phyloP scores from a whole-genome alignment of 768 basidiomycete genomes.

The Leucocoprinus sp. region DNA sequence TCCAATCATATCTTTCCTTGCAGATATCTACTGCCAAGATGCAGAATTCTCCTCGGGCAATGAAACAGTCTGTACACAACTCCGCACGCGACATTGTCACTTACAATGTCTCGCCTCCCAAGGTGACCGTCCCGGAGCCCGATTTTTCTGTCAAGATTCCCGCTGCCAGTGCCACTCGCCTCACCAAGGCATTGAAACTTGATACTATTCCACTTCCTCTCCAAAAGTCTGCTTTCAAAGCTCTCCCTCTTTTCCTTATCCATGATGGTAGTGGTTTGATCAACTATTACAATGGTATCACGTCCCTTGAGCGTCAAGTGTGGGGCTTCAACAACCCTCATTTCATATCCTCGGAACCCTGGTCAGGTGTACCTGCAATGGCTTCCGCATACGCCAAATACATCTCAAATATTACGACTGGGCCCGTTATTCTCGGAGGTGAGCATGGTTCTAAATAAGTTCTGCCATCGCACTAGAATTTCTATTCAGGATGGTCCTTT shows the following conservation, averaged over 20 bases:
- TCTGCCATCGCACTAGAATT: background rate
- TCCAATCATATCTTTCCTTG: constrained; percentile 24
- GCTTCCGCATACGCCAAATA: constrained; percentile 39
- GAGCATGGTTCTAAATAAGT: constrained; percentile 11
- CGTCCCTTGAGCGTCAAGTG: constrained; percentile 39
- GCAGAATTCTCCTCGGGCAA: background rate
- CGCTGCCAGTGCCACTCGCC: background rate
- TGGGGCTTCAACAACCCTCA: constrained; percentile 57
- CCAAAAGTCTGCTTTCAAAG: constrained; percentile 23
- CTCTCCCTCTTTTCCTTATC: constrained; percentile 49
- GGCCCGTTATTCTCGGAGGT: constrained; percentile 54
- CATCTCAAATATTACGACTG: constrained; percentile 26
- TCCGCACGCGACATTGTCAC: background rate
- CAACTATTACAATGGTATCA: constrained; percentile 40
- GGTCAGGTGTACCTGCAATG: constrained; percentile 46
- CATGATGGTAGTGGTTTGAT: constrained; percentile 69
- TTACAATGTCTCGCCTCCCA: background rate
- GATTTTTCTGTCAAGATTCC: background rate
- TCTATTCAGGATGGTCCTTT: constrained; percentile 63
- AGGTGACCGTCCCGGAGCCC: background rate
- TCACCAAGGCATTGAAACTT: constrained; percentile 17
- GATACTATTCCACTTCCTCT: constrained; percentile 26
- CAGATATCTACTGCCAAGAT: background rate
- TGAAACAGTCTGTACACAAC: background rate
- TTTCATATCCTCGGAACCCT: constrained; percentile 34